Evolutionary conservation across 2,329 filamentous ascomycete genomes (phyloP), one percentile per base, ranked within the genome.

Genomic region (Pseudogymnoascus sp.): DNA sequence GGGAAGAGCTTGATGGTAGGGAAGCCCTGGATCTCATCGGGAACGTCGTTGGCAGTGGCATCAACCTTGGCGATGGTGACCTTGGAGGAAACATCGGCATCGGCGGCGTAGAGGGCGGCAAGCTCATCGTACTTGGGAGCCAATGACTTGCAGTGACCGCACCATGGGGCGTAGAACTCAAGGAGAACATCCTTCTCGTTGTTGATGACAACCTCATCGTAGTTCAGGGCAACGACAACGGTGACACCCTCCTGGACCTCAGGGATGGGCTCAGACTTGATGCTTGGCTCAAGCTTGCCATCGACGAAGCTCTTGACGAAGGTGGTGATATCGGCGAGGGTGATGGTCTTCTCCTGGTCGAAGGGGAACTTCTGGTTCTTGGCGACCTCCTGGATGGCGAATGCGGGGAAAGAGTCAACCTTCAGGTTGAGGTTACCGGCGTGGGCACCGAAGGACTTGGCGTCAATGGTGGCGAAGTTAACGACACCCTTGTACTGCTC

Each of bases 141-240:
- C 66, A 99, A 88, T 77, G 87, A 93, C 86, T 97, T 97, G 91
- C 95, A 99, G 86, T 99, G 95, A 71, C 95, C 95, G 77, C 95
- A 99, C 95, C 95, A 99, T 68, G 95, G 95, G 65, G 95, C 95
- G 81, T 99, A 99, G 82, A 96, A 97, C 83, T 99, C 95, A 68
- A 99, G 80, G 69, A 99, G 85, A 65, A 99, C 95, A 77, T 99
- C 95, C 88, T 97, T 97, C 75, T 88, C 84, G 77, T 96, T 89
- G 75, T 99, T 89, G 63, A 97, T 84, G 73, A 99, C 93, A 69
- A 97, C 80, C 6, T 96, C 84, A 68, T 96, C 83, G 84, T 97
- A 99, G 80, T 85, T 93, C 81, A 96, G 90, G 76, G 93, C 95
- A 64, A 99, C 95, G 64, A 99, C 84, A 66, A 96, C 83, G 65